phyloP scores from a whole-genome alignment of 768 basidiomycete genomes.

The Psilocybe azurescens region DNA sequence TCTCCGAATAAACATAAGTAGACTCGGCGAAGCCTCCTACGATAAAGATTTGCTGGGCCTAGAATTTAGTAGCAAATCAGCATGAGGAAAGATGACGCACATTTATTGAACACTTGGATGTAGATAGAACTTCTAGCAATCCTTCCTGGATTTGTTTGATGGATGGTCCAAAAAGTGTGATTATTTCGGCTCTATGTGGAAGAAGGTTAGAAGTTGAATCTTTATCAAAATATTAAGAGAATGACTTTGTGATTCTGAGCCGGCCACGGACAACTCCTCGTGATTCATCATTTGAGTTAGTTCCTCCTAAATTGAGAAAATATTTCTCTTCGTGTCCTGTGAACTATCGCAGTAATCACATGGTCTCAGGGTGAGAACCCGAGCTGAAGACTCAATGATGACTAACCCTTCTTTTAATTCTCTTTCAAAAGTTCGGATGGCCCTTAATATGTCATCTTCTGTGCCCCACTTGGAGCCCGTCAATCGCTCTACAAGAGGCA shows the following conservation, averaged over 20 bases:
- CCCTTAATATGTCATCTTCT: conserved; percentile 1
- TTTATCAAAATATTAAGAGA: not conserved
- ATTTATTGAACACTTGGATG: not conserved
- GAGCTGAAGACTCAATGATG: not conserved
- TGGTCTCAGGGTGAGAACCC: not conserved
- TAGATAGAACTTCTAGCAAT: conserved; percentile 6
- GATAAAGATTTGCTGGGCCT: conserved; percentile 30
- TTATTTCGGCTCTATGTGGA: conserved; percentile 11
- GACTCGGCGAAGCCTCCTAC: conserved; percentile 35
- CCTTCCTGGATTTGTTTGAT: conserved; percentile 10
- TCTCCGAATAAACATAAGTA: conserved; percentile 28
- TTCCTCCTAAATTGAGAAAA: conserved; percentile 11
- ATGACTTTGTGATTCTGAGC: conserved; percentile 15
- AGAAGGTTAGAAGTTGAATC: not conserved
- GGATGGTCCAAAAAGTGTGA: conserved; percentile 14
- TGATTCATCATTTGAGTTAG: not conserved
- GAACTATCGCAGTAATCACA: conserved; percentile 4
- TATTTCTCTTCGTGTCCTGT: conserved; percentile 3
- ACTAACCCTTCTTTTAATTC: conserved; percentile 11
- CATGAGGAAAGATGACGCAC: not conserved
- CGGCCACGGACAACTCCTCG: conserved; percentile 16
- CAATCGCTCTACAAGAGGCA: conserved; percentile 7
- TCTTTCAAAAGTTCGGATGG: conserved; percentile 13
- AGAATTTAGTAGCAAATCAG: not conserved
- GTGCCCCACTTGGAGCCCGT: conserved; percentile 14